Conservation (phyloP, 192 early-diverging fungal species). For the Coemansia umbellata region DNA sequence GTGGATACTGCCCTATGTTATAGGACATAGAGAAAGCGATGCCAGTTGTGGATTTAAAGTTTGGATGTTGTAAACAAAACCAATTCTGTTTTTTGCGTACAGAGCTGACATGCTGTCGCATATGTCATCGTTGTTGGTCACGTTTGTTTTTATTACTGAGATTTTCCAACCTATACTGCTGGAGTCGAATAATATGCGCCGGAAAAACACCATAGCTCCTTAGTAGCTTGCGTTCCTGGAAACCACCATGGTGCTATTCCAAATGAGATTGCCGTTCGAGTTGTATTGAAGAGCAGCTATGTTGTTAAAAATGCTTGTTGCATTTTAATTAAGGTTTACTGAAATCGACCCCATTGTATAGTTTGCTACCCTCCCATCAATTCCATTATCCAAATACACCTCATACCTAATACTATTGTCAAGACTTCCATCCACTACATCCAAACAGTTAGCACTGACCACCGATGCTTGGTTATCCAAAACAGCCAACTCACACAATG, state of each 20-base stretch:
- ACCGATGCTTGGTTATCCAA: slow-evolving; percentile 3
- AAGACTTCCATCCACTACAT: not conserved
- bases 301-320: slow-evolving; percentile 1
- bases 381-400: slow-evolving; percentile 2
- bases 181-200: no score
- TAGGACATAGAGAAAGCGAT: not conserved
- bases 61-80: not conserved
- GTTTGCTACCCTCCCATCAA: not conserved
- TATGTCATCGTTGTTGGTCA: no score
- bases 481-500: slow-evolving; percentile 8
- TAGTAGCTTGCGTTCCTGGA: no score
- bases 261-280: not conserved
- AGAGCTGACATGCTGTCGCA: not conserved
- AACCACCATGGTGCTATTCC: not conserved
- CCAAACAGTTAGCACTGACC: slow-evolving; percentile 12
- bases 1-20: not conserved
- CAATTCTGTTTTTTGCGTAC: not conserved
- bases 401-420: slow-evolving; percentile 5
- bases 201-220: no score
- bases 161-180: no score
- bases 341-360: slow-evolving; percentile 1
- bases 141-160: no score
- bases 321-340: not conserved
- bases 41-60: not conserved
- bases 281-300: slow-evolving; percentile 14